These are phyloP conservation scores for Jacaranda mimosifolia DNA, from an alignment of 257 asterid genomes.

Conservation along the genomic window DNA sequence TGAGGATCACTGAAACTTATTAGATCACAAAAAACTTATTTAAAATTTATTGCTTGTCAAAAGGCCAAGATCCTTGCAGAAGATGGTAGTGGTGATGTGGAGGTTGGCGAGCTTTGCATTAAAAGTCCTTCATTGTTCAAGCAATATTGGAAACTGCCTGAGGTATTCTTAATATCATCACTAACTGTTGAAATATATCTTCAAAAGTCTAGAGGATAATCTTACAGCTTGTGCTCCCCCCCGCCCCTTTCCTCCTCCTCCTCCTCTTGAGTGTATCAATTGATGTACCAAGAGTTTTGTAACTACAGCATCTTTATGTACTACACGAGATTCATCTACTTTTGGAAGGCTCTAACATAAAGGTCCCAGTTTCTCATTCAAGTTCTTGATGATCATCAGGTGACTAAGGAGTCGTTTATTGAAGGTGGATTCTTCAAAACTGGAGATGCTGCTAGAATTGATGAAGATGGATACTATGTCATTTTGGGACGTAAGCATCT, in stretches of 20 bases:
- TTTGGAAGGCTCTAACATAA: neutral
- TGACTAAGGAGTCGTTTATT: conserved; percentile 81
- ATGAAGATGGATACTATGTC: conserved; percentile 93
- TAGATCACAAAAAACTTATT: conserved; percentile 22
- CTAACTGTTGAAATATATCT: neutral
- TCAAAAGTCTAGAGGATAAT: neutral
- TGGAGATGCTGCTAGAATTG: conserved; percentile 89
- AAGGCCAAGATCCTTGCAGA: conserved; percentile 88
- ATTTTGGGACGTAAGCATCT: conserved; percentile 90
- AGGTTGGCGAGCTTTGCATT: conserved; percentile 88
- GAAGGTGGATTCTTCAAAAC: conserved; percentile 93
- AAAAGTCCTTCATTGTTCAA: conserved; percentile 95
- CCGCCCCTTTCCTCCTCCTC: too few relatives aligned
- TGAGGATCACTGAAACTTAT: neutral
- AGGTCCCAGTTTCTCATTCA: conserved; percentile 21
- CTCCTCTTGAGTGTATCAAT: too few relatives aligned
- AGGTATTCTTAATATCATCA: conserved; percentile 53
- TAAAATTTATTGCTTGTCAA: conserved; percentile 37
- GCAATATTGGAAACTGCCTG: conserved; percentile 93
- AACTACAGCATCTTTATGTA: too few relatives aligned
- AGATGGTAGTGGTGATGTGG: conserved; percentile 59
- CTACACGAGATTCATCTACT: too few relatives aligned
- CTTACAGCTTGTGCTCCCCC: neutral
- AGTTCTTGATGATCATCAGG: conserved; percentile 51
- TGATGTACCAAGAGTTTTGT: neutral